Evolutionary conservation across 2,329 filamentous ascomycete species (phyloP).

Genomic region (Aspergillus ochraceoroseus): DNA sequence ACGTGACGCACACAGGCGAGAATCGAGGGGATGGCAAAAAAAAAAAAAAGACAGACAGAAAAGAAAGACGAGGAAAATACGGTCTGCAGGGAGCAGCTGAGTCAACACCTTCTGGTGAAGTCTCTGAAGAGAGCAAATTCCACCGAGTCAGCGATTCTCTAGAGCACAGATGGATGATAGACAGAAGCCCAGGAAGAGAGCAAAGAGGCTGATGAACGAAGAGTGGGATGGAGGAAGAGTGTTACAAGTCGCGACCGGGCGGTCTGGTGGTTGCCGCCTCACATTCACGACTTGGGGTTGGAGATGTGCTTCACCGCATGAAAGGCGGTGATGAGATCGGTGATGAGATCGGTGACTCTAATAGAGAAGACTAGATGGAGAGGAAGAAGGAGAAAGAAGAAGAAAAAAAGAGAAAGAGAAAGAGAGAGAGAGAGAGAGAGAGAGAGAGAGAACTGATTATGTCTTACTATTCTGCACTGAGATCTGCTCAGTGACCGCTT

Average conservation of each 20-base stretch:
- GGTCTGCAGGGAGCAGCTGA: too few relatives aligned
- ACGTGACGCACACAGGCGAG: slow-evolving; percentile 17
- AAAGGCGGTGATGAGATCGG: slow-evolving; percentile 38
- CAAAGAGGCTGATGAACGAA: slow-evolving; percentile 8
- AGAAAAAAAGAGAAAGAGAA: too few relatives aligned
- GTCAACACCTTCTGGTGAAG: slow-evolving; percentile 8
- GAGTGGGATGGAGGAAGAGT: slow-evolving; percentile 24
- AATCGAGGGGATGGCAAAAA: slow-evolving; percentile 20
- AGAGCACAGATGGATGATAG: slow-evolving; percentile 4
- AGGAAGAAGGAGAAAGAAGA: too few relatives aligned
- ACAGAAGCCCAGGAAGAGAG: slow-evolving; percentile 4
- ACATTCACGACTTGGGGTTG: slow-evolving; percentile 19
- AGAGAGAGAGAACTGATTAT: too few relatives aligned
- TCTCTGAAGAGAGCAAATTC: background rate
- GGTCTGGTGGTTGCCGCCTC: slow-evolving; percentile 29
- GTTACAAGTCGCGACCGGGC: slow-evolving; percentile 32
- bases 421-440: too few relatives aligned
- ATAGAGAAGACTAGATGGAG: background rate
- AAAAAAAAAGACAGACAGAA: slow-evolving; percentile 10
- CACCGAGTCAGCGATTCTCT: background rate
- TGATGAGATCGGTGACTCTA: too few relatives aligned
- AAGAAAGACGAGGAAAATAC: too few relatives aligned
- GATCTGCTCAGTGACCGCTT: slow-evolving; percentile 11
- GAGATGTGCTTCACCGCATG: slow-evolving; percentile 37
- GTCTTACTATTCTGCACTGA: slow-evolving; percentile 1